phyloP scores from a whole-genome alignment of 1,139 yeast species.

The Suhomyces chickasaworum region DNA sequence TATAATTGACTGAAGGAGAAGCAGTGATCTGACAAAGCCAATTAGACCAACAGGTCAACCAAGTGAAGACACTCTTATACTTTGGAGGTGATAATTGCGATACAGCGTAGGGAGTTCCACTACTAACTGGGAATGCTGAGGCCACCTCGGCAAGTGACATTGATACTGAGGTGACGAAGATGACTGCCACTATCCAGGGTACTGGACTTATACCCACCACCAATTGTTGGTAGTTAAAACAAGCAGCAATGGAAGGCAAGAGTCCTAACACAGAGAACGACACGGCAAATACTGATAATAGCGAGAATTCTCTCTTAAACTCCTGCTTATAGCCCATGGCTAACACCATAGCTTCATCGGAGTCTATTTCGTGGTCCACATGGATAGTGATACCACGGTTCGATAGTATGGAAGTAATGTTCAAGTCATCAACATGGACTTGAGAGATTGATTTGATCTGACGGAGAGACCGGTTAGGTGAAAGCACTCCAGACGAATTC shows the following conservation, averaged over 20 bases:
- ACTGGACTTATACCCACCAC: slow-evolving; percentile 56
- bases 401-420: slow-evolving; percentile 43
- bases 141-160: slow-evolving; percentile 51
- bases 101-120: slow-evolving; percentile 54
- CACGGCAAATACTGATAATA: slow-evolving; percentile 65
- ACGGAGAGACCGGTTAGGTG: slow-evolving; percentile 8
- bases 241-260: slow-evolving; percentile 68
- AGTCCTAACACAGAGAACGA: slow-evolving; percentile 74
- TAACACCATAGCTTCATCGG: slow-evolving; percentile 58
- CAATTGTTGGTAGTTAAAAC: slow-evolving; percentile 54
- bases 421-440: slow-evolving; percentile 44
- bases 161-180: slow-evolving; percentile 54
- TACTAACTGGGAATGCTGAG: slow-evolving; percentile 49
- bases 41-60: slow-evolving; percentile 31
- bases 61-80: slow-evolving; percentile 54
- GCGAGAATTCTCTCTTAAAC: slow-evolving; percentile 66
- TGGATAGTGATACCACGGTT: slow-evolving; percentile 41
- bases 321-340: slow-evolving; percentile 77
- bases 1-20: slow-evolving; percentile 66
- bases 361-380: slow-evolving; percentile 49
- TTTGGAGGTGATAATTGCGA: slow-evolving; percentile 56
- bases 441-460: slow-evolving; percentile 25
- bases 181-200: slow-evolving; percentile 56
- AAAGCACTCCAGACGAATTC: slow-evolving; percentile 3
- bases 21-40: slow-evolving; percentile 58